A percentile compares a stretch with the other conserved stretches of the same genome.
Conservation (phyloP, 1,284 basidiomycete species). For the Ustanciosporium gigantosporum region DNA sequence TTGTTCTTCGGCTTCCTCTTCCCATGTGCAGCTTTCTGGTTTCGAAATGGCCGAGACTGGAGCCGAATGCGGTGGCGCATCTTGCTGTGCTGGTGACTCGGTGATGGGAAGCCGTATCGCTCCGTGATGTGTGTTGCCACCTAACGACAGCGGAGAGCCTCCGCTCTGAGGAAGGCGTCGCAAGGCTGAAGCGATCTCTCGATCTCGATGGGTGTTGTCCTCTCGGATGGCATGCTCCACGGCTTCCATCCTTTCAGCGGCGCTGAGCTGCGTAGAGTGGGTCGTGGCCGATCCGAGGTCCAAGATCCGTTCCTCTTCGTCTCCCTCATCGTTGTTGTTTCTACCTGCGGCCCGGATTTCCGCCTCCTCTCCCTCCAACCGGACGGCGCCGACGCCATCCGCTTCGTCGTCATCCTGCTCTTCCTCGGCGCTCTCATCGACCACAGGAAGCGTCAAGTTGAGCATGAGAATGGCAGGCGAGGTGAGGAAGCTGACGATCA, state of each 20-base stretch:
- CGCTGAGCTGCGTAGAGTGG: constrained; percentile 5
- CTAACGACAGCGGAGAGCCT: constrained; percentile 28
- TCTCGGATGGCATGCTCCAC: constrained; percentile 15
- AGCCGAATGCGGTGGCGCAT: constrained; percentile 1
- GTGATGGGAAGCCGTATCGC: background rate
- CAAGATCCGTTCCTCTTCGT: constrained; percentile 5
- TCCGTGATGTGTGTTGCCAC: constrained; percentile 5
- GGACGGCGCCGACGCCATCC: constrained; percentile 45
- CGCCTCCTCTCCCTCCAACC: constrained; percentile 38
- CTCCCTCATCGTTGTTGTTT: constrained; percentile 11
- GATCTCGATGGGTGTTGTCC: constrained; percentile 30
- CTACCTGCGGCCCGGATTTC: constrained; percentile 9
- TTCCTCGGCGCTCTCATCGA: constrained; percentile 66
- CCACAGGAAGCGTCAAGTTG: constrained; percentile 88
- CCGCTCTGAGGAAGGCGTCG: constrained; percentile 25
- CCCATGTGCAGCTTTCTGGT: constrained; percentile 64
- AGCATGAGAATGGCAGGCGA: constrained; percentile 82
- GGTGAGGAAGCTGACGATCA: constrained; percentile 77
- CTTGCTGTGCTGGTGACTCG: background rate
- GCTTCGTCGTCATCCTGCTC: constrained; percentile 46
- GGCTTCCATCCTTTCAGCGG: constrained; percentile 20
- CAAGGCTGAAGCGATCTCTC: constrained; percentile 40
- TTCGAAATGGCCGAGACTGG: constrained; percentile 12
- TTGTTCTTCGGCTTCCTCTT: constrained; percentile 50
- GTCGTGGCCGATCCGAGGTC: constrained; percentile 4